Evolutionary conservation across 2,329 filamentous ascomycete species (phyloP), one percentile per base, ranked within the genome.

Genomic region (Monilinia fructigena): DNA sequence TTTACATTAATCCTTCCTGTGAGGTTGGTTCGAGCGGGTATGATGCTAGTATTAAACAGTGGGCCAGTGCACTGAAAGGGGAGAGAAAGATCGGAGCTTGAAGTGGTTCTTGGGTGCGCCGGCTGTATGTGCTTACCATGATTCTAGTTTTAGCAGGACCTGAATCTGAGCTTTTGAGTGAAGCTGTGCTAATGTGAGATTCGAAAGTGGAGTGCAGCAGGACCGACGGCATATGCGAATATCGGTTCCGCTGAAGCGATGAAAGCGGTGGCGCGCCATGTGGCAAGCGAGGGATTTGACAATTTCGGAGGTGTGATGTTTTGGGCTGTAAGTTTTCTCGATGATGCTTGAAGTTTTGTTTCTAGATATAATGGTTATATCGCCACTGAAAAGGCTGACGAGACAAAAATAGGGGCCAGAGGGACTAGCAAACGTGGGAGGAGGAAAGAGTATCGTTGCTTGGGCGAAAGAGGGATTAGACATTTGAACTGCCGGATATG

Each of bases 291-390:
- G 53, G 68, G 68, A 14, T 53, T 74, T 31, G 18, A 26, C 1
- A 78, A 77, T 66, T 75, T 80, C 68, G 78, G 78, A 0, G 78
- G 78, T 0, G 72, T 79, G 5, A 80, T 79, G 77, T 74, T 79
- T 67, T 80, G 78, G 78, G 78, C 70, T 67, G 58, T 52, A 31
- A 61, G 58, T 61, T 12, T 5, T 20, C 10, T 28, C 26, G 14
- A 7, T 12, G 42, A 20, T 16, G 5, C 23, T 10, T 6, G 38
- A 12, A 40, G 8, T 28, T 28, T 12, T 8, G 11, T 31, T 11
- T 16, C 31, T 38, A 23, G n/a, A n/a, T 40, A 47, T 6, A 18
- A 20, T 18, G 18, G 16, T 47, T 50, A 26, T 26, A 26, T 50
- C 23, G 48, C 4, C 11, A 38, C 11, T 38, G 38, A 38, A 38